A percentile compares a stretch with the other conserved stretches of the same genome.
Evolutionary conservation across 1,284 basidiomycete species (phyloP).

Genomic region (Ceratobasidium sp.): DNA sequence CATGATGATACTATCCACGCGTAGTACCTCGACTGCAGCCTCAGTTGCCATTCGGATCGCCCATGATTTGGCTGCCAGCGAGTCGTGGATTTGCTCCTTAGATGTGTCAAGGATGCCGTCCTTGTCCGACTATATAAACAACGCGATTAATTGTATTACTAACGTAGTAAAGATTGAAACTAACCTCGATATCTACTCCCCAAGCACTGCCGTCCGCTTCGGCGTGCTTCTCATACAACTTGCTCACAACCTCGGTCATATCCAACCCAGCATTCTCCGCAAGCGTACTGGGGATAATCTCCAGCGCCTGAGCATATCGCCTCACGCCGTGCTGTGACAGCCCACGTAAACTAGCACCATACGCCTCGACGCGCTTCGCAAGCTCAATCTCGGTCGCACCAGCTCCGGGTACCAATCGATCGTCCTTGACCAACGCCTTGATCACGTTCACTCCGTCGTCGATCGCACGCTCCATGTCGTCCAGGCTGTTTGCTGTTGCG

Average conservation of each 20-base stretch:
- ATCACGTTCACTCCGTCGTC: constrained; percentile 98
- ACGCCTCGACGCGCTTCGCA: constrained; percentile 80
- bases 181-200: constrained; percentile 94
- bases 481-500: constrained; percentile 92
- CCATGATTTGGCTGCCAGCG: constrained; percentile 89
- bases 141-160: not conserved
- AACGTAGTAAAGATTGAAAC: constrained; percentile 35
- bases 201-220: constrained; percentile 69
- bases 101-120: constrained; percentile 74
- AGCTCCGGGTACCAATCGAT: constrained; percentile 90
- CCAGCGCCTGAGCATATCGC: constrained; percentile 88
- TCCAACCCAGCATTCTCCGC: constrained; percentile 97
- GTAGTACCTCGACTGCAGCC: constrained; percentile 91
- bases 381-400: constrained; percentile 95
- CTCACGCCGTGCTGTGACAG: constrained; percentile 94
- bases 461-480: constrained; percentile 94
- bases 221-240: constrained; percentile 90
- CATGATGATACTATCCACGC: constrained; percentile 98
- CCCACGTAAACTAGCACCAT: constrained; percentile 89
- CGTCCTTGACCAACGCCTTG: constrained; percentile 91
- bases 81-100: constrained; percentile 75
- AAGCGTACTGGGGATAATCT: constrained; percentile 91
- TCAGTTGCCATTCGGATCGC: constrained; percentile 89
- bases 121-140: constrained; percentile 68
- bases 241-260: constrained; percentile 90